Conservation (phyloP, 169 alveolate genomes). For the Plasmodium yoelii region DNA sequence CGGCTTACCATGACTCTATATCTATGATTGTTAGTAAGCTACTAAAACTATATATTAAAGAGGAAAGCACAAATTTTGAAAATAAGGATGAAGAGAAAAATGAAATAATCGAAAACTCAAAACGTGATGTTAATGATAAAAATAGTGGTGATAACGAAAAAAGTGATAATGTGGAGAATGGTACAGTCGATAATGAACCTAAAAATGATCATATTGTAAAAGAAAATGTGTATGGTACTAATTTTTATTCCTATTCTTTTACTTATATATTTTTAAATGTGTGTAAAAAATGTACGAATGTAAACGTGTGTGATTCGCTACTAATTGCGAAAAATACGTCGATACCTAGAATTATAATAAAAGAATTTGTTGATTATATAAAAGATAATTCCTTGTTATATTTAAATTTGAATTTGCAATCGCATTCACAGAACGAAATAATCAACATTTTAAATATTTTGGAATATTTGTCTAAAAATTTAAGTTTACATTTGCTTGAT, state of each 20-base stretch:
- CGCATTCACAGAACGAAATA: constrained; percentile 58
- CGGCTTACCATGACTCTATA: constrained; percentile 31
- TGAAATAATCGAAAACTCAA: neutral
- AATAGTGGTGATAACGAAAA: neutral
- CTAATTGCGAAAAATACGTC: constrained; percentile 74
- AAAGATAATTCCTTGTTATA: constrained; percentile 78
- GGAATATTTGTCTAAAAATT: constrained; percentile 68
- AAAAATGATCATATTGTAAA: neutral
- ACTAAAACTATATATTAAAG: constrained; percentile 34
- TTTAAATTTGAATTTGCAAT: constrained; percentile 64
- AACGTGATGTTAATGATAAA: neutral
- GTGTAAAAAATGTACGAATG: constrained; percentile 77
- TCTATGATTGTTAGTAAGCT: constrained; percentile 32
- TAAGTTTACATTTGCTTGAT: constrained; percentile 37
- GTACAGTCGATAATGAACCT: neutral
- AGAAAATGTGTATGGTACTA: constrained; percentile 6
- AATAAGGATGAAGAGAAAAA: constrained; percentile 6
- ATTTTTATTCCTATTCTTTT: constrained; percentile 55
- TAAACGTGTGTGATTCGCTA: constrained; percentile 80
- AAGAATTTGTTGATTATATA: constrained; percentile 75
- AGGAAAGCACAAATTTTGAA: neutral
- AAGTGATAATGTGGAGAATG: neutral
- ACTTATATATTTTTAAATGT: constrained; percentile 54
- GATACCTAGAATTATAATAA: constrained; percentile 76
- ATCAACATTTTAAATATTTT: constrained; percentile 41